Evolutionary conservation across 805 yeast species (phyloP).

Genomic region (Metschnikowia rubicola): DNA sequence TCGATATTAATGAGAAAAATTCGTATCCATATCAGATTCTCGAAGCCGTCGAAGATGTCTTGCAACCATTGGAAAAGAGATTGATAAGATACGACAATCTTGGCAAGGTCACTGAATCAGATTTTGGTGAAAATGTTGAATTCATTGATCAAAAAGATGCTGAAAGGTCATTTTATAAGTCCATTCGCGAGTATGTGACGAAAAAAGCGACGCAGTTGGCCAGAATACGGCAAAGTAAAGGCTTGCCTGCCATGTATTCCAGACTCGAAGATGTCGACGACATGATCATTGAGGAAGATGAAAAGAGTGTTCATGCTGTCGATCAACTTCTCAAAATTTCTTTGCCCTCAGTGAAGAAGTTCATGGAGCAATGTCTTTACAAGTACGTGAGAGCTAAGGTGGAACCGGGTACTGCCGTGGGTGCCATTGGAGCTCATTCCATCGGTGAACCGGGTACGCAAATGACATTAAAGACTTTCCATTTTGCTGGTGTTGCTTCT

Average conservation of each 20-base stretch:
- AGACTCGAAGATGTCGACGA: conserved; percentile 33
- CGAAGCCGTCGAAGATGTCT: conserved; percentile 49
- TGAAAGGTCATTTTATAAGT: conserved; percentile 76
- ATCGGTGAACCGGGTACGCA: conserved; percentile 99
- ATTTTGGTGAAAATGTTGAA: conserved; percentile 50
- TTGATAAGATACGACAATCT: conserved; percentile 69
- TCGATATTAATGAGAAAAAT: conserved; percentile 49
- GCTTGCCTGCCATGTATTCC: conserved; percentile 44
- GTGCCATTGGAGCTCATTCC: conserved; percentile 98
- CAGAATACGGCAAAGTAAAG: conserved; percentile 50
- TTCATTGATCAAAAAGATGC: conserved; percentile 84
- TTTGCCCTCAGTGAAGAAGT: conserved; percentile 53
- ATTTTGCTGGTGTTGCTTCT: conserved; percentile 96
- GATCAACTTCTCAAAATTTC: conserved; percentile 69
- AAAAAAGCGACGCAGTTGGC: conserved; percentile 59
- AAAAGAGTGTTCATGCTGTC: conserved; percentile 40
- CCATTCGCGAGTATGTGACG: conserved; percentile 62
- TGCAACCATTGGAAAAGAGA: conserved; percentile 58
- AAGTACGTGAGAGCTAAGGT: conserved; percentile 89
- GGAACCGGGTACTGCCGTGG: conserved; percentile 99
- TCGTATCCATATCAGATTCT: conserved; percentile 69
- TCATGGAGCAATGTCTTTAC: conserved; percentile 69
- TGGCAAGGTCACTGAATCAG: conserved; percentile 50
- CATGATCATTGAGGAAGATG: conserved; percentile 29
- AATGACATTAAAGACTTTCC: conserved; percentile 96